These are phyloP conservation scores for Vickermania spadyakhi DNA, from an alignment of 208 protist species.

Conservation along the genomic window DNA sequence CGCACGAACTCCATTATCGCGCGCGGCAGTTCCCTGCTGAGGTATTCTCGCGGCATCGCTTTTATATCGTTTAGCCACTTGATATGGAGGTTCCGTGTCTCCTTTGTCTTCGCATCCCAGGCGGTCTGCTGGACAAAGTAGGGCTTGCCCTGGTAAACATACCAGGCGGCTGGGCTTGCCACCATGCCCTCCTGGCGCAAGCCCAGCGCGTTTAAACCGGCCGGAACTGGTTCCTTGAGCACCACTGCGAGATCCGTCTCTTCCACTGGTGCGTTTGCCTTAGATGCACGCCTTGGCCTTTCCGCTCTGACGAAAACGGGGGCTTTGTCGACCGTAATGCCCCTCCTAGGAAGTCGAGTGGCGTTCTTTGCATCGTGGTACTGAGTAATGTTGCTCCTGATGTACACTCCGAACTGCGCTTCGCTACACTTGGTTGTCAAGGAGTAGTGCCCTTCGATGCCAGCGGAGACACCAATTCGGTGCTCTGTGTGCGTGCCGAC, in stretches of 20 bases:
- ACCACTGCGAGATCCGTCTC: neutral
- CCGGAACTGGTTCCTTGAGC: neutral
- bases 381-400: neutral
- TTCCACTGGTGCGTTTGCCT: neutral
- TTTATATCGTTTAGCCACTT: neutral
- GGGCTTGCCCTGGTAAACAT: constrained; percentile 1
- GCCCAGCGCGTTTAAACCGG: neutral
- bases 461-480: neutral
- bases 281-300: neutral
- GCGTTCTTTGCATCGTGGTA: neutral
- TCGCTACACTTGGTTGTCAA: neutral
- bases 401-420: neutral
- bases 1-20: neutral
- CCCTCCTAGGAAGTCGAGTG: neutral
- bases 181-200: neutral
- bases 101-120: neutral
- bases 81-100: neutral
- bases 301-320: neutral
- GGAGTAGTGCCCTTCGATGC: neutral
- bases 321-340: neutral
- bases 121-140: neutral
- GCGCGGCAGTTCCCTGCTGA: neutral
- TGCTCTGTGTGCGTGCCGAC: neutral
- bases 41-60: neutral
- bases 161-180: neutral